Conservation (phyloP, 1,284 basidiomycete species). For the Meira miltonrushii region DNA sequence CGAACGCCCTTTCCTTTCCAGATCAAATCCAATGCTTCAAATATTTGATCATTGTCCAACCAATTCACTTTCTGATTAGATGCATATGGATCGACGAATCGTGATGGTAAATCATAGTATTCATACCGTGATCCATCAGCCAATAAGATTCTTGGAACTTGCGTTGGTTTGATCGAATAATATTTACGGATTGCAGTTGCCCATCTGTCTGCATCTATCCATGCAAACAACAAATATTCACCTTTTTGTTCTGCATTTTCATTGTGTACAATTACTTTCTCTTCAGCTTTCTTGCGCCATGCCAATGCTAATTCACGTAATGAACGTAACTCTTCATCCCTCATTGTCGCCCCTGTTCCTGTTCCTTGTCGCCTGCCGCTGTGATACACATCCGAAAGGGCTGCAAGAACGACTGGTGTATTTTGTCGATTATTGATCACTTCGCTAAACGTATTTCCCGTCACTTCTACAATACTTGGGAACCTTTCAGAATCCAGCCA, state of each 20-base stretch:
- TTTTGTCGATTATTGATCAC: slow-evolving; percentile 28
- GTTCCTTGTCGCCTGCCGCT: slow-evolving; percentile 9
- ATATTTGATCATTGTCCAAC: slow-evolving; percentile 18
- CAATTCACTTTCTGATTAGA: slow-evolving; percentile 10
- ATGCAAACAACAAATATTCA: slow-evolving; percentile 32
- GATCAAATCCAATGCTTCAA: slow-evolving; percentile 15
- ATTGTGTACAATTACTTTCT: not conserved
- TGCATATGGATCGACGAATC: slow-evolving; percentile 6
- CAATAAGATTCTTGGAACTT: slow-evolving; percentile 26
- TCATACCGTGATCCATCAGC: slow-evolving; percentile 29
- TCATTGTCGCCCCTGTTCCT: slow-evolving; percentile 20
- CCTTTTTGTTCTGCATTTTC: not conserved
- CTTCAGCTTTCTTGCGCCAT: slow-evolving; percentile 20
- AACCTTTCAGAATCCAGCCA: slow-evolving; percentile 37
- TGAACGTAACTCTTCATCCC: slow-evolving; percentile 28
- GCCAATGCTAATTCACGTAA: slow-evolving; percentile 25
- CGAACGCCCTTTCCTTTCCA: slow-evolving; percentile 19
- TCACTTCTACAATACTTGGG: slow-evolving; percentile 36
- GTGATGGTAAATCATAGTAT: slow-evolving; percentile 27
- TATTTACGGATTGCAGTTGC: slow-evolving; percentile 30
- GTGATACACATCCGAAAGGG: slow-evolving; percentile 35
- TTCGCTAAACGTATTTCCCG: slow-evolving; percentile 33
- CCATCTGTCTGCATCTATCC: slow-evolving; percentile 48
- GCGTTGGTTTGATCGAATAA: slow-evolving; percentile 21
- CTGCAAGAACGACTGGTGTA: slow-evolving; percentile 37